Percentiles rank a stretch among this genome's conserved stretches.
Evolutionary conservation across 2,329 filamentous ascomycete genomes (phyloP).

Genomic region (Ceratocystis variospora): DNA sequence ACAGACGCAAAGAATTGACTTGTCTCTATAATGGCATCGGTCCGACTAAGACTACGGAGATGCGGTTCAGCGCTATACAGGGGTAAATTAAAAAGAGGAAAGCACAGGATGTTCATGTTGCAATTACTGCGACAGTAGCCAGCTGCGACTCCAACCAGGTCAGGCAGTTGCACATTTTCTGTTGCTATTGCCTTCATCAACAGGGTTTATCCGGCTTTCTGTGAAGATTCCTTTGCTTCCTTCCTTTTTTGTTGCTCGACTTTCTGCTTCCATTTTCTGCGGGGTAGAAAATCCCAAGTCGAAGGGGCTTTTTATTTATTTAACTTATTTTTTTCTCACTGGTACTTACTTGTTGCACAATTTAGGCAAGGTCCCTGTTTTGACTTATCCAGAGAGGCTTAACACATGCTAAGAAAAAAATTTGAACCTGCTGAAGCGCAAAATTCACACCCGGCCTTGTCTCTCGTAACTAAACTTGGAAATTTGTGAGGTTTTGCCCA

Average conservation of each 20-base stretch:
- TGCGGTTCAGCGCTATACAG: not conserved
- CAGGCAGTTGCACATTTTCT: not conserved
- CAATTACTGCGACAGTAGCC: not conserved
- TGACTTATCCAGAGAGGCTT: not conserved
- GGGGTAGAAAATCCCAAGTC: not conserved
- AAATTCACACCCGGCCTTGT: not conserved
- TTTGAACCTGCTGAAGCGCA: not conserved
- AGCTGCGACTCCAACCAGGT: not conserved
- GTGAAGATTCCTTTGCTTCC: not conserved
- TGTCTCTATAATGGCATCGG: not conserved
- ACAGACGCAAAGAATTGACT: not conserved
- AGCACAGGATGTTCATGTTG: conserved; percentile 1
- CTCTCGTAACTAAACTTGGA: not conserved
- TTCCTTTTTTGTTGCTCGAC: not conserved
- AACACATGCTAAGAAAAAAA: not conserved
- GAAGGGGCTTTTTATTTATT: not conserved
- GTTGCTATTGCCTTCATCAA: not conserved
- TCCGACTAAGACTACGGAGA: not conserved
- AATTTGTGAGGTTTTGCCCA: too few relatives aligned
- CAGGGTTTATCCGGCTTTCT: not conserved
- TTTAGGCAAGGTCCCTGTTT: not conserved
- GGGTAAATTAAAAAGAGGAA: not conserved
- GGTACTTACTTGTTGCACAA: not conserved
- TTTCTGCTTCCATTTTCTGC: not conserved
- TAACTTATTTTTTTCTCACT: not conserved